phyloP scores from a whole-genome alignment of 176 grass and related monocot genomes.

The Chrysopogon serrulatus region DNA sequence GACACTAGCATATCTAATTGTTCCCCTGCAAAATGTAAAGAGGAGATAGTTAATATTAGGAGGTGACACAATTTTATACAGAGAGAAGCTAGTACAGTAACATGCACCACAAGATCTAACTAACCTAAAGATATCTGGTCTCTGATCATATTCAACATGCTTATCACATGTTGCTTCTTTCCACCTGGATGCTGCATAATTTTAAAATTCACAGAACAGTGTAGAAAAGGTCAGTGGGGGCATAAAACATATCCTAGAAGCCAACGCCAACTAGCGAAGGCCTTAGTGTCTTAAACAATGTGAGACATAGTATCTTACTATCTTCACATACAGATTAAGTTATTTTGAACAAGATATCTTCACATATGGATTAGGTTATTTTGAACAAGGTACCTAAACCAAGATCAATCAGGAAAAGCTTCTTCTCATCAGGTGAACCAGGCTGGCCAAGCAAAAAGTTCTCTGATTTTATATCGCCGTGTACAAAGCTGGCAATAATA shows the following conservation, averaged over 20 bases:
- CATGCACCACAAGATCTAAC: constrained; percentile 4
- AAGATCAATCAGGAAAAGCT: constrained; percentile 91
- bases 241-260: not conserved
- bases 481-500: constrained; percentile 56
- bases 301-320: not conserved
- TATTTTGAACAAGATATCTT: not conserved
- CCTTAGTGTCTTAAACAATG: not conserved
- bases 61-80: constrained; percentile 1
- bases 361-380: not conserved
- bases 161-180: constrained; percentile 47
- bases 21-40: constrained; percentile 61
- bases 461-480: constrained; percentile 94
- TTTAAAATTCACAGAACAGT: constrained; percentile 20
- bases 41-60: constrained; percentile 15
- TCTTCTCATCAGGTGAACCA: constrained; percentile 75
- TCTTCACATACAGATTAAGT: not conserved
- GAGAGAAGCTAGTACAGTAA: constrained; percentile 24
- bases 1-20: constrained; percentile 86
- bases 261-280: not conserved
- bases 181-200: constrained; percentile 75
- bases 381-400: constrained; percentile 63
- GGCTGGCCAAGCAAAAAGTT: constrained; percentile 94
- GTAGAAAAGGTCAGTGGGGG: not conserved
- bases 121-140: constrained; percentile 87
- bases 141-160: constrained; percentile 91